A percentile compares a stretch with the other conserved stretches of the same genome.
Evolutionary conservation across 768 basidiomycete species (phyloP).

Genomic region (Termitomyces sp.): DNA sequence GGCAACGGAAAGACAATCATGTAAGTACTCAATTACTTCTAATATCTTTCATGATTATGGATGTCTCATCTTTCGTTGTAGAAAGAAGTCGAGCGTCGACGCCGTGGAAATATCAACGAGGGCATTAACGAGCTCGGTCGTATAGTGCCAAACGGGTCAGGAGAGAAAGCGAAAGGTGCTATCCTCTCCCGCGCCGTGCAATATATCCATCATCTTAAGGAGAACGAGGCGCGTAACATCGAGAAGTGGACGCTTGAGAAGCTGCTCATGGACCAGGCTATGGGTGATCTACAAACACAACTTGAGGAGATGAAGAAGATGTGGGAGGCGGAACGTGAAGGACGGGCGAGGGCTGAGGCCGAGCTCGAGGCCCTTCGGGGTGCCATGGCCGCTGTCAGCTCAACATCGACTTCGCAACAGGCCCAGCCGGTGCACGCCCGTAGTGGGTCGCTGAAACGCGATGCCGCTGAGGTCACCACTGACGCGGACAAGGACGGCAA

Average conservation of each 20-base stretch:
- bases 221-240: slow-evolving; percentile 86
- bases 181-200: slow-evolving; percentile 86
- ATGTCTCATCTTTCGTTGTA: slow-evolving; percentile 25
- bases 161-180: slow-evolving; percentile 87
- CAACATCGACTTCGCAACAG: slow-evolving; percentile 4
- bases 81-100: slow-evolving; percentile 98
- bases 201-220: slow-evolving; percentile 89
- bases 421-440: slow-evolving; percentile 9
- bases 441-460: slow-evolving; percentile 13
- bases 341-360: slow-evolving; percentile 55
- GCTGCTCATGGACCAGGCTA: slow-evolving; percentile 86
- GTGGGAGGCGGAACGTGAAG: slow-evolving; percentile 75
- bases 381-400: slow-evolving; percentile 6
- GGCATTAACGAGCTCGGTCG: slow-evolving; percentile 91
- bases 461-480: slow-evolving; percentile 2
- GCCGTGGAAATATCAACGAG: slow-evolving; percentile 94
- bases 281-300: slow-evolving; percentile 82
- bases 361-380: slow-evolving; percentile 58
- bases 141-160: slow-evolving; percentile 83
- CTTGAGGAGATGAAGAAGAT: slow-evolving; percentile 77
- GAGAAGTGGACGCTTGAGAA: slow-evolving; percentile 95
- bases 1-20: slow-evolving; percentile 81
- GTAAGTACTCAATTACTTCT: slow-evolving; percentile 33
- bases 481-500: slow-evolving; percentile 20
- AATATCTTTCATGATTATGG: too few relatives aligned